phyloP scores from a whole-genome alignment of 768 basidiomycete species.

The Chalciporus piperatus region DNA sequence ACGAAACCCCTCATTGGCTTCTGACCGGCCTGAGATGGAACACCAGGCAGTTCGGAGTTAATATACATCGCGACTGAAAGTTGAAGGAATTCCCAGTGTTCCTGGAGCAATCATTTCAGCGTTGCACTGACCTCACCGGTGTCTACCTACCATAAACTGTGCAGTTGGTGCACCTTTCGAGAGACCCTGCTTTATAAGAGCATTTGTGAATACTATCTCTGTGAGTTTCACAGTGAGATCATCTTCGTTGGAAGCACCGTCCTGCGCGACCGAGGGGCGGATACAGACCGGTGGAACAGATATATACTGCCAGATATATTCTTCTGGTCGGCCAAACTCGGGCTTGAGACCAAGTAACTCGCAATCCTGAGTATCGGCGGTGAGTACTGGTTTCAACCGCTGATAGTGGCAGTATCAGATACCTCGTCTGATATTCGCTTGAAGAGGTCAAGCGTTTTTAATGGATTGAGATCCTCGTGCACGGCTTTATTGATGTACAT shows the following conservation, averaged over 20 bases:
- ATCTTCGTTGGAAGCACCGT: constrained; percentile 97
- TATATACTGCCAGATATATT: constrained; percentile 98
- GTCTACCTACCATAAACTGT: constrained; percentile 71
- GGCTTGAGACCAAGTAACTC: constrained; percentile 92
- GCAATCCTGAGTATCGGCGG: constrained; percentile 64
- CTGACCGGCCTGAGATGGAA: constrained; percentile 80
- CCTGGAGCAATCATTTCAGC: constrained; percentile 42
- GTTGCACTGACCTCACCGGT: background rate
- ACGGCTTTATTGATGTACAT: constrained; percentile 84
- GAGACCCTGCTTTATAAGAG: constrained; percentile 86
- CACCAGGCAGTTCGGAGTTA: constrained; percentile 94
- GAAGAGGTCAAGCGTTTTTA: constrained; percentile 92
- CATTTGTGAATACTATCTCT: constrained; percentile 94
- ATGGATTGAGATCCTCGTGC: constrained; percentile 90
- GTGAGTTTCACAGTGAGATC: constrained; percentile 96
- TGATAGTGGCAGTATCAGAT: constrained; percentile 6
- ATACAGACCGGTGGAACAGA: constrained; percentile 98
- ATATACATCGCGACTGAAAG: constrained; percentile 96
- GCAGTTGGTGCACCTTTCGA: constrained; percentile 84
- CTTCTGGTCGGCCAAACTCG: constrained; percentile 86
- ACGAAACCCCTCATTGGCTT: constrained; percentile 98
- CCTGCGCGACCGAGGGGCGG: constrained; percentile 94
- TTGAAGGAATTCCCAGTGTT: constrained; percentile 98
- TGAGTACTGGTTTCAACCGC: background rate
- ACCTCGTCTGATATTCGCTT: constrained; percentile 91